phyloP scores from a whole-genome alignment of 805 yeast genomes.

The Saccharomycodes ludwigii region DNA sequence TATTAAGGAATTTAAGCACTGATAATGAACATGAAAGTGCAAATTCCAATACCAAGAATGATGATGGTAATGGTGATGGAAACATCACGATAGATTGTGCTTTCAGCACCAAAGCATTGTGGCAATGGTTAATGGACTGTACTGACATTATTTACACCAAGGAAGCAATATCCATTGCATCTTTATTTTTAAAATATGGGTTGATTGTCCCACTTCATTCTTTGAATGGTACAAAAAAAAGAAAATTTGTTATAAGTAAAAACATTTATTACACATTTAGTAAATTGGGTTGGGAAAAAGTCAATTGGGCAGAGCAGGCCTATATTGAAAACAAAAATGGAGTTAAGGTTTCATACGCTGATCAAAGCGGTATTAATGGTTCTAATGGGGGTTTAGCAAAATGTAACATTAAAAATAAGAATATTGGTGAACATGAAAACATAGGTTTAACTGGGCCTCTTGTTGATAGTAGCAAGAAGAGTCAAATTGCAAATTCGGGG shows the following conservation, averaged over 20 bases:
- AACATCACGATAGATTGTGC: slow-evolving; percentile 29
- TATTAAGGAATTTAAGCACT: slow-evolving; percentile 34
- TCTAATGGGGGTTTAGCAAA: slow-evolving; percentile 4
- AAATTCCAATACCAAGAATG: not conserved
- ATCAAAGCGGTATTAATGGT: slow-evolving; percentile 8
- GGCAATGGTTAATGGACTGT: slow-evolving; percentile 88
- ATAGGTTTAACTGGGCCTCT: too few species aligned
- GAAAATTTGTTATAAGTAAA: slow-evolving; percentile 23
- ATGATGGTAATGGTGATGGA: too few species aligned
- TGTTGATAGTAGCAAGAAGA: too few species aligned
- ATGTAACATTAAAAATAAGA: too few species aligned
- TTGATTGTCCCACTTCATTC: slow-evolving; percentile 40
- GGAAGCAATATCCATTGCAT: slow-evolving; percentile 44
- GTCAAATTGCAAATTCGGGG: too few species aligned
- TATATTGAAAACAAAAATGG: slow-evolving; percentile 1
- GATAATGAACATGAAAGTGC: slow-evolving; percentile 1
- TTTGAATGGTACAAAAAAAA: too few species aligned
- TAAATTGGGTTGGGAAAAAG: slow-evolving; percentile 28
- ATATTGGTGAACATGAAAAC: too few species aligned
- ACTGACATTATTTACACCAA: slow-evolving; percentile 48
- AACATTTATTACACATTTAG: slow-evolving; percentile 33
- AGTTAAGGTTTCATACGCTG: slow-evolving; percentile 10
- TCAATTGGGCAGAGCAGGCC: slow-evolving; percentile 23
- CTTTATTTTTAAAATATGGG: slow-evolving; percentile 33
- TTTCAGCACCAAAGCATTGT: slow-evolving; percentile 62